phyloP scores from a whole-genome alignment of 2,329 filamentous ascomycete genomes.

The Aureobasidium sp. region DNA sequence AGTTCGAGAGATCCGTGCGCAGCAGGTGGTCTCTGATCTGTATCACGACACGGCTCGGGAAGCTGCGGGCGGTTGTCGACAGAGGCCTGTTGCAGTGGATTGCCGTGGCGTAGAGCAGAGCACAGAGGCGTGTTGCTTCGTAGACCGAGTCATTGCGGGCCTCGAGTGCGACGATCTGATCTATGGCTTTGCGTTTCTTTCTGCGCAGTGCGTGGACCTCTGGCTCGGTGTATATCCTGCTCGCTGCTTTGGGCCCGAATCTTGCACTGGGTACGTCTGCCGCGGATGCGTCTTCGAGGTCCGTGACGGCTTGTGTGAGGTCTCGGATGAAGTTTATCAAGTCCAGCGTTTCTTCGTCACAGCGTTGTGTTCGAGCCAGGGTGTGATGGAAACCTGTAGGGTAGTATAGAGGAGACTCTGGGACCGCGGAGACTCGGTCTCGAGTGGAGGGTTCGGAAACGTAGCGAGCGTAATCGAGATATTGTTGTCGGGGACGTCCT shows the following conservation, averaged over 20 bases:
- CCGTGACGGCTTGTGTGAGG: not conserved
- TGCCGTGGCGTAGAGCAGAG: slow-evolving; percentile 22
- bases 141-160: slow-evolving; percentile 16
- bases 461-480: slow-evolving; percentile 1
- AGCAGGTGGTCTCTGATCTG: slow-evolving; percentile 20
- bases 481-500: not conserved
- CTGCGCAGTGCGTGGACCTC: not conserved
- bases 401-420: slow-evolving; percentile 9
- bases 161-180: not conserved
- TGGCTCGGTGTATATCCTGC: not conserved
- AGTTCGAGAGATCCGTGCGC: slow-evolving; percentile 22
- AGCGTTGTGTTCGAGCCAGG: not conserved
- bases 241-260: not conserved
- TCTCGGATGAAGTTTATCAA: not conserved
- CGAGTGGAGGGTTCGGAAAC: not conserved
- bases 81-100: slow-evolving; percentile 16
- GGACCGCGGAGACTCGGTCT: not conserved
- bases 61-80: slow-evolving; percentile 16
- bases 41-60: not conserved
- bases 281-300: not conserved
- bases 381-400: not conserved
- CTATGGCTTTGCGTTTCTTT: not conserved
- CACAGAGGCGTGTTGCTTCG: slow-evolving; percentile 23
- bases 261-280: not conserved
- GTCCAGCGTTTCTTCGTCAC: not conserved